Evolutionary conservation across 208 protist species (phyloP), one percentile per base, ranked within the genome.

Genomic region (Spongospora subterranea): DNA sequence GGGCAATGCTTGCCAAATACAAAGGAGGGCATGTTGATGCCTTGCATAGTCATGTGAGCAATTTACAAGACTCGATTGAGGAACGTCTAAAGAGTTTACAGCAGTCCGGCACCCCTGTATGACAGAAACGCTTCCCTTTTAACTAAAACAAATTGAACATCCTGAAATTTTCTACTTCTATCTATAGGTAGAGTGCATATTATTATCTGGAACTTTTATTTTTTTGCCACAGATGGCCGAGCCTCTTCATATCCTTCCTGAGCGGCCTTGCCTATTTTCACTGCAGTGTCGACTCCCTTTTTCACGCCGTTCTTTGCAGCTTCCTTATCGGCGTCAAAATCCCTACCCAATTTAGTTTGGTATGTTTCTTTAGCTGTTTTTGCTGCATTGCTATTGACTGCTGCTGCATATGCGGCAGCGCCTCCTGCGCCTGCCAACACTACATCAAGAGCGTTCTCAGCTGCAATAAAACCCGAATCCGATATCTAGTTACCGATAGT

Each of bases 1-100:
- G 71, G 17, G 71, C 71, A 20, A 82, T 35, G 6, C 71, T 82
- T 35, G 35, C 71, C n/a, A 35, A 82, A n/a, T 82, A 82, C 71
- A 35, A 43, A 82, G 6, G 17, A 6, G 17, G 13, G 40, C 6
- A 82, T 43, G 71, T n/a, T 13, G 35, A 35, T 20, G n/a, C 71
- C n/a, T 17, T 82, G 13, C 17, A 82, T 35, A 6, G 50, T 24
- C 50, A 60, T 24, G 71, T 82, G 17, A 43, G 35, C 71, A 20
- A 6, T 6, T n/a, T 82, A 45, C 71, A 82, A n/a, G 40, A 43
- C 17, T 82, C 71, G 40, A 82, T 82, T 43, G 17, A 82, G n/a
- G 71, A 45, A n/a, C 40, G 71, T 82, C 40, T 82, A 43, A 35
- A 35, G n/a, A 35, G 71, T 35, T 43, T 82, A 35, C 71, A 82